Evolutionary conservation across 1,139 yeast genomes (phyloP).

Genomic region (Wickerhamomyces sp.): DNA sequence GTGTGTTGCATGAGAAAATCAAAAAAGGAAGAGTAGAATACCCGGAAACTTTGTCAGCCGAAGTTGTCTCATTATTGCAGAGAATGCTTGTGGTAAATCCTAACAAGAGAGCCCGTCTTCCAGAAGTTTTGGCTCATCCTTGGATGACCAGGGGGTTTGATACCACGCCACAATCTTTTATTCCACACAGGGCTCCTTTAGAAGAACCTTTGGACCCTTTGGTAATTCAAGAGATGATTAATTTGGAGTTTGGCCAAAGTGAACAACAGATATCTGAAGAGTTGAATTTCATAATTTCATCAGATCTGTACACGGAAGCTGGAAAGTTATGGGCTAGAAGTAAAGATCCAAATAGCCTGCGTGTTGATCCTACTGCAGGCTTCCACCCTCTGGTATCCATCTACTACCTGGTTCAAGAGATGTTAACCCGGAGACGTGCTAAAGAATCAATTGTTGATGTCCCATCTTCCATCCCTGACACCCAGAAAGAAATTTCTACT

Average conservation of each 20-base stretch:
- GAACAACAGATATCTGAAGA: slow-evolving; percentile 54
- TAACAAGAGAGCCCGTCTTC: slow-evolving; percentile 66
- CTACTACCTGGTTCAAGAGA: slow-evolving; percentile 81
- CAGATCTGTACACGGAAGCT: slow-evolving; percentile 65
- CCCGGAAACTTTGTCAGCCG: slow-evolving; percentile 75
- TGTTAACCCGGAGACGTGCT: slow-evolving; percentile 63
- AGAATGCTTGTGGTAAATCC: slow-evolving; percentile 94
- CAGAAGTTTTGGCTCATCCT: slow-evolving; percentile 81
- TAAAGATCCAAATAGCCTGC: slow-evolving; percentile 22
- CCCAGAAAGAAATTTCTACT: neutral
- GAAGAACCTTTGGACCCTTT: slow-evolving; percentile 65
- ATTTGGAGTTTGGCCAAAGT: slow-evolving; percentile 70
- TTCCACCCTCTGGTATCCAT: slow-evolving; percentile 87
- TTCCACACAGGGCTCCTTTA: slow-evolving; percentile 76
- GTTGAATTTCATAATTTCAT: slow-evolving; percentile 53
- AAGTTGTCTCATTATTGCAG: slow-evolving; percentile 76
- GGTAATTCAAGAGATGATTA: slow-evolving; percentile 70
- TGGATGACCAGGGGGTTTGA: slow-evolving; percentile 95
- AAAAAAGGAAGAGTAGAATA: slow-evolving; percentile 91
- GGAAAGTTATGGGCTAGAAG: slow-evolving; percentile 53
- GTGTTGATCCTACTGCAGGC: slow-evolving; percentile 68
- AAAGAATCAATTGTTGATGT: slow-evolving; percentile 32
- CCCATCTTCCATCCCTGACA: slow-evolving; percentile 15
- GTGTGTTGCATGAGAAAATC: slow-evolving; percentile 89
- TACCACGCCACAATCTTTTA: slow-evolving; percentile 59